Evolutionary conservation across 345 rosid genomes (phyloP), one percentile per base, ranked within the genome.

Genomic region (Dipteronia dyeriana): DNA sequence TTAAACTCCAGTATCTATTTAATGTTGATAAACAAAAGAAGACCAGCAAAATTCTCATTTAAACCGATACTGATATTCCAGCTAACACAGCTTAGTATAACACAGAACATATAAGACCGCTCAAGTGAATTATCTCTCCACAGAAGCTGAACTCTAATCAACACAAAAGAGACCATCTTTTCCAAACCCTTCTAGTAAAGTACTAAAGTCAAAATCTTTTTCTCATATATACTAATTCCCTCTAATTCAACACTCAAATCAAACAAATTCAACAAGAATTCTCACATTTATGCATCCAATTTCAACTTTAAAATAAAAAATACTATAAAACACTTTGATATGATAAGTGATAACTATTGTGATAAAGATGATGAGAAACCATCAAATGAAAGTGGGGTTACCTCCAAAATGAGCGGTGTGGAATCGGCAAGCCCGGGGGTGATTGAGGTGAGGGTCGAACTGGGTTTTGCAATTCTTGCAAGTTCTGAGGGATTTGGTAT

Each of bases 391-490:
- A 39, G 1, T 75, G 51, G 64, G 34, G 43, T 76, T 83, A 93
- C 99, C 99, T 84, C 97, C 99, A 71, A 85, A 95, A 90, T 93
- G 99, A 68, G 97, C 93, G 43, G 96, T 87, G 90, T 95, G 99
- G 82, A 90, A 93, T 77, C 78, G 86, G 76, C 99, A 95, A 73
- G 97, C 93, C 2, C 81, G 87, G 67, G 94, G 92, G 82, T 91
- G 82, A 76, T 95, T 95, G 76, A 85, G 86, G 67, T 84, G 82
- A 81, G 92, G 94, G 79, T 95, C 92, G 86, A 93, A 95, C 59
- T 90, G 99, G 88, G 89, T 82, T 86, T 95, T 95, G 93, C 98
- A 95, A 56, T 86, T 89, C 90, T 87, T 90, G 86, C 98, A 93
- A n/a, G 98, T 95, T 83, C 87, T 86, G 49, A 84, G 83, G 63